phyloP scores from a whole-genome alignment of 805 yeast species.

The Komagataella pseudopastoris region DNA sequence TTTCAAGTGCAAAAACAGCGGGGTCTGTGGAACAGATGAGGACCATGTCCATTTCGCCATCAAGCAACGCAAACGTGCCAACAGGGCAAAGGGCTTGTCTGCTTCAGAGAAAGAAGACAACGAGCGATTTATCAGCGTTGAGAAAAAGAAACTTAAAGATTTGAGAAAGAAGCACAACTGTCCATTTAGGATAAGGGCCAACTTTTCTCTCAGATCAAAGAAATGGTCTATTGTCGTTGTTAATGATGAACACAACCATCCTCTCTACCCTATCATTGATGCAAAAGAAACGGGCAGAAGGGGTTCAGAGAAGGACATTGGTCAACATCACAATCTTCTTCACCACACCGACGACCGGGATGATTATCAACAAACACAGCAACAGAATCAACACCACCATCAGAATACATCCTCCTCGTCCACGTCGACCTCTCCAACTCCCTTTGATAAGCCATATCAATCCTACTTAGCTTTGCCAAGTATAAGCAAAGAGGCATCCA shows the following conservation, averaged over 20 bases:
- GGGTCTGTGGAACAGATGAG: conserved; percentile 9
- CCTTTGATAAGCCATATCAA: background rate
- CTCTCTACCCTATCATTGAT: conserved; percentile 13
- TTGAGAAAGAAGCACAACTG: conserved; percentile 23
- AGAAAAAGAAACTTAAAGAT: conserved; percentile 4
- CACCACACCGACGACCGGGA: conserved; percentile 5
- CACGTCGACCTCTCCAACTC: background rate
- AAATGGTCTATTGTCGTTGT: conserved; percentile 51
- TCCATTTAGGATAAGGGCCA: conserved; percentile 56
- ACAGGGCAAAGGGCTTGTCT: background rate
- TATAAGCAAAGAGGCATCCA: background rate
- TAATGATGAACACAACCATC: conserved; percentile 48
- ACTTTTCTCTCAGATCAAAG: conserved; percentile 35
- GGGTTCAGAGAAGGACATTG: background rate
- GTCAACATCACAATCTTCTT: conserved; percentile 10
- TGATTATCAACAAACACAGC: conserved; percentile 1
- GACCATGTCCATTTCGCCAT: conserved; percentile 4
- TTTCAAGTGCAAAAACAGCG: conserved; percentile 41
- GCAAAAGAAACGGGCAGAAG: background rate
- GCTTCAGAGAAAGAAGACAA: conserved; percentile 5
- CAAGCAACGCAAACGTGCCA: conserved; percentile 3
- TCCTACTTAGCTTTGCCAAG: background rate
- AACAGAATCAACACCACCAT: conserved; percentile 2
- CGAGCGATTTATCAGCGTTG: conserved; percentile 1
- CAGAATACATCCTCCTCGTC: conserved; percentile 2